Base-by-base conservation (phyloP, 805 yeast species). In the Kazachstania bromeliacearum region DNA sequence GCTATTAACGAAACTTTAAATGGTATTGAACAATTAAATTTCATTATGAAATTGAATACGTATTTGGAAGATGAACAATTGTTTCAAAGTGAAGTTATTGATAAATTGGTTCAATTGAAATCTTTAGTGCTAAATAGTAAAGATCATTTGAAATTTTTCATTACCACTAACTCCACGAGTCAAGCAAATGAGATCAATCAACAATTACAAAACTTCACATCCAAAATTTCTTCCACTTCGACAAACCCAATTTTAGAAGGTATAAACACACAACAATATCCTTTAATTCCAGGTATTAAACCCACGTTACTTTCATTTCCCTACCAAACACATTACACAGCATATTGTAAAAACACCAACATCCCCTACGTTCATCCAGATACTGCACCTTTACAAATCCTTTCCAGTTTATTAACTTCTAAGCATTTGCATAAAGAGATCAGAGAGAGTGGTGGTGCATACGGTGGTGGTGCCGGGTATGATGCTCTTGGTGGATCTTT, bases 391-490 rank as follows among this genome's bases (percentile, higher is more conserved):
- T 68, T 92, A 30, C 95, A 85, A 58, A 75, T 92, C 0, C 66
- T 92, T 32, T 71, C 96, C 1, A 88, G 81, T 47, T 57, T 92
- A 39, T 58, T 87, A 46, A 79, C 95, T 0, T 88, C 80, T 60
- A 84, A 82, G 51, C 75, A 83, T 46, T 64, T 92, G 33, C 98
- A 92, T 58, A 73, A 85, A 9, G 95, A 87, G 44, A 77, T 92
- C 26, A 73, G 98, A 46, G 98, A 92, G 54, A 77, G 89, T 51
- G 95, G 95, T 39, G 98, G 98, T 40, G 98, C 98, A 0, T 92
- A 92, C 54, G 98, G 98, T 6, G 97, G 95, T 5, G 98, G 98
- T 4, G 82, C 94, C 4, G 63, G 73, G 6, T 92, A 79, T 56
- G 83, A 79, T 54, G 85, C 89, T 0, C 55, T 84, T 16, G 85